phyloP scores from a whole-genome alignment of 1,284 basidiomycete species.

The Irpex sp. region DNA sequence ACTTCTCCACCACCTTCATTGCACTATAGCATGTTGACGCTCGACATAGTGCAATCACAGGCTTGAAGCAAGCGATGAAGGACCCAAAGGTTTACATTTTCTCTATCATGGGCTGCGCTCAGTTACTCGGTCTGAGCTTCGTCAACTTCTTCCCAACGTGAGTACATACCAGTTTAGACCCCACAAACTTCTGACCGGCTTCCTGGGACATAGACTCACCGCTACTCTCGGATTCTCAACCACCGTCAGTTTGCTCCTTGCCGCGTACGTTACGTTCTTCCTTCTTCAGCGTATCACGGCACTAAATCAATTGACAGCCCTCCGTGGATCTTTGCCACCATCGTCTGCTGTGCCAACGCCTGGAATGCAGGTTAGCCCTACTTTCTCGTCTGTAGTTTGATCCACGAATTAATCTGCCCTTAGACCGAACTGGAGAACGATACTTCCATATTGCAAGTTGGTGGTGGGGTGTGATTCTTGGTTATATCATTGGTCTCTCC shows the following conservation, averaged over 20 bases:
- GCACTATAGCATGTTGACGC: neutral
- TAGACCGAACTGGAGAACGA: constrained; percentile 59
- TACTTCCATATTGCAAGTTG: constrained; percentile 63
- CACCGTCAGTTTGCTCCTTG: constrained; percentile 56
- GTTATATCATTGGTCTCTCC: constrained; percentile 57
- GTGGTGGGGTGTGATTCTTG: constrained; percentile 61
- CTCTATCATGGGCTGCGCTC: constrained; percentile 47
- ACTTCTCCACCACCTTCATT: neutral
- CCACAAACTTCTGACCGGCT: neutral
- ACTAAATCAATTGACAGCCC: constrained; percentile 37
- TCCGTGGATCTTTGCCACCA: constrained; percentile 59
- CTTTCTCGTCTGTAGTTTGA: neutral
- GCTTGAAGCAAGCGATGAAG: constrained; percentile 54
- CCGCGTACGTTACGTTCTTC: constrained; percentile 45
- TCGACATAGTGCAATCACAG: constrained; percentile 42
- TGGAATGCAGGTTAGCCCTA: constrained; percentile 57
- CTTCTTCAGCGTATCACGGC: neutral
- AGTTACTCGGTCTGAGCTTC: constrained; percentile 63
- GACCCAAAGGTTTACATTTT: constrained; percentile 64
- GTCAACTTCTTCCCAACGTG: constrained; percentile 75
- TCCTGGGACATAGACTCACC: constrained; percentile 41
- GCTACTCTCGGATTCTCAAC: constrained; percentile 62
- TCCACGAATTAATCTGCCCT: neutral
- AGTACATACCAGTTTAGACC: constrained; percentile 17
- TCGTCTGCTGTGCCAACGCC: constrained; percentile 55